Evolutionary conservation across 2,329 filamentous ascomycete genomes (phyloP).

Genomic region (Nectriaceae sp.): DNA sequence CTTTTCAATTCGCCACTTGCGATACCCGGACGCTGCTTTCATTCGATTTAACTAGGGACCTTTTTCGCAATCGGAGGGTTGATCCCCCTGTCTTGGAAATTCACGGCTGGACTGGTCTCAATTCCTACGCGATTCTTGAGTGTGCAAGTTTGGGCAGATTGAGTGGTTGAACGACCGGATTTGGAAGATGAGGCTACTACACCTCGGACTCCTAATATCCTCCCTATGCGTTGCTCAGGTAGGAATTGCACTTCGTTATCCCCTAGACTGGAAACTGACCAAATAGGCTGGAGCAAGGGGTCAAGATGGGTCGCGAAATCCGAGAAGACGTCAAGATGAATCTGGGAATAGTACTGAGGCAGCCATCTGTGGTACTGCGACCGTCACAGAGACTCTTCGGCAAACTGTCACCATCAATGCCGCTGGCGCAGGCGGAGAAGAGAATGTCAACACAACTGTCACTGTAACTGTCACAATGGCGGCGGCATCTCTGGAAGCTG

Average conservation of each 20-base stretch:
- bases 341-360: neutral
- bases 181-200: neutral
- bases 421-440: neutral
- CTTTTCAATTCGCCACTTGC: conserved; percentile 3
- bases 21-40: conserved; percentile 11
- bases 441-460: neutral
- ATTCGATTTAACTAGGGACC: conserved; percentile 3
- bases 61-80: conserved; percentile 22
- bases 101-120: too few species aligned
- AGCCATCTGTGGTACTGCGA: conserved; percentile 2
- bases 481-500: neutral
- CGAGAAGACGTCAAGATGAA: neutral
- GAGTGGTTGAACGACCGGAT: too few species aligned
- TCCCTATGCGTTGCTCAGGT: neutral
- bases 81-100: conserved; percentile 5
- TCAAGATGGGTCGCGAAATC: neutral
- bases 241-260: neutral
- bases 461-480: neutral
- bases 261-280: neutral
- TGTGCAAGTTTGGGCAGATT: too few species aligned
- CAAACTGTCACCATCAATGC: conserved; percentile 14
- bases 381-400: conserved; percentile 14
- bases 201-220: neutral
- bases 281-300: neutral
- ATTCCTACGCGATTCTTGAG: too few species aligned